Conservation (phyloP, 2,329 filamentous ascomycete species). For the Periconia digitata region DNA sequence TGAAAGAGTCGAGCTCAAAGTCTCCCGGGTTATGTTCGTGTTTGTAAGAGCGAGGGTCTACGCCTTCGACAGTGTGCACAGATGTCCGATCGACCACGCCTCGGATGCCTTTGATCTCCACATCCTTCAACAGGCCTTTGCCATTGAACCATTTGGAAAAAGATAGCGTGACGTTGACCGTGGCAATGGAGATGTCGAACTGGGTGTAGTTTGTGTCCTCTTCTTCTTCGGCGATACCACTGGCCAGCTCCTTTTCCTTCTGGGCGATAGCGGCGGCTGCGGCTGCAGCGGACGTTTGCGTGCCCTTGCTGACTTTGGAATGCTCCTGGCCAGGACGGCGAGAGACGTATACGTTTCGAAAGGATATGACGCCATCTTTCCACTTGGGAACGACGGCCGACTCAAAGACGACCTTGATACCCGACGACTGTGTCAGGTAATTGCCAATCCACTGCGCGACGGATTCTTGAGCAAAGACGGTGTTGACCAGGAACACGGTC, state of each 20-base stretch:
- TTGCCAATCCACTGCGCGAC: conserved; percentile 92
- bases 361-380: conserved; percentile 92
- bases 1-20: conserved; percentile 97
- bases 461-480: conserved; percentile 95
- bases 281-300: conserved; percentile 78
- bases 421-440: conserved; percentile 91
- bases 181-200: conserved; percentile 92
- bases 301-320: conserved; percentile 89
- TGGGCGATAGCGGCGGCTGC: conserved; percentile 73
- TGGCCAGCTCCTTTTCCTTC: conserved; percentile 44
- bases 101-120: conserved; percentile 90
- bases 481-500: conserved; percentile 88
- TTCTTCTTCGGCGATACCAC: conserved; percentile 52
- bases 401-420: conserved; percentile 92
- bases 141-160: conserved; percentile 99
- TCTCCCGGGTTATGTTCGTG: conserved; percentile 88
- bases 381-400: conserved; percentile 96
- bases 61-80: conserved; percentile 69
- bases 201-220: conserved; percentile 98
- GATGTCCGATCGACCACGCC: conserved; percentile 90
- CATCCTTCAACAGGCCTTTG: conserved; percentile 85
- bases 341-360: conserved; percentile 95
- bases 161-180: conserved; percentile 92
- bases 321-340: conserved; percentile 79
- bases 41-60: conserved; percentile 84